Percentiles rank a stretch among this genome's conserved stretches.
Conservation (phyloP, 257 asterid species). For the Echites panduratus region DNA sequence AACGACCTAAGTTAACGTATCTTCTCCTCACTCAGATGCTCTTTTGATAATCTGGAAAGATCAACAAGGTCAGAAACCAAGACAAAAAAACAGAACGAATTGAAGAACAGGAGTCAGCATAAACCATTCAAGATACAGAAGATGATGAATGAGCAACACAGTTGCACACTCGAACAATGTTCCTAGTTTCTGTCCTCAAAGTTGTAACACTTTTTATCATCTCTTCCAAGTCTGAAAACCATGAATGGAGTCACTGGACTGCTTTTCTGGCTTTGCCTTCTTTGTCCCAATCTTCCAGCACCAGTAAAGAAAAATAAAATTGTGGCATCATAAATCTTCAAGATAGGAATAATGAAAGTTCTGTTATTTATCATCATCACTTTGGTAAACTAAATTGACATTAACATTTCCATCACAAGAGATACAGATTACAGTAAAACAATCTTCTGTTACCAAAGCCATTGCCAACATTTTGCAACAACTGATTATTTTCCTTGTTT, state of each 20-base stretch:
- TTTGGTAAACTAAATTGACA: background rate
- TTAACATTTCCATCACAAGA: background rate
- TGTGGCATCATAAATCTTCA: background rate
- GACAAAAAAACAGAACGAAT: background rate
- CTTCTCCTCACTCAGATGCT: conserved; percentile 59
- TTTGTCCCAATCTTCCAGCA: background rate
- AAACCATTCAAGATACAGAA: background rate
- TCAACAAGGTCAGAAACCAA: background rate
- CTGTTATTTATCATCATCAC: background rate
- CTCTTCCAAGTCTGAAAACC: background rate
- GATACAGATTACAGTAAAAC: background rate
- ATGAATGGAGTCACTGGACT: background rate
- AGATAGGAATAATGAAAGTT: background rate
- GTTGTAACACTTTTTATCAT: background rate
- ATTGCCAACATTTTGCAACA: background rate
- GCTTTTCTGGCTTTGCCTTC: background rate
- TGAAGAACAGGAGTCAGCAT: background rate
- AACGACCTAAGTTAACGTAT: conserved; percentile 55
- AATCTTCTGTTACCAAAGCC: background rate
- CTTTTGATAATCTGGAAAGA: conserved; percentile 63
- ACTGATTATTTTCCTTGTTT: background rate
- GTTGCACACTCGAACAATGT: background rate
- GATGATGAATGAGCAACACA: background rate
- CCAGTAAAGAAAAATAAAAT: background rate
- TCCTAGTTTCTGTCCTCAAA: background rate